phyloP scores from a whole-genome alignment of 129 eudicot species.

The Artemisia tridentata region DNA sequence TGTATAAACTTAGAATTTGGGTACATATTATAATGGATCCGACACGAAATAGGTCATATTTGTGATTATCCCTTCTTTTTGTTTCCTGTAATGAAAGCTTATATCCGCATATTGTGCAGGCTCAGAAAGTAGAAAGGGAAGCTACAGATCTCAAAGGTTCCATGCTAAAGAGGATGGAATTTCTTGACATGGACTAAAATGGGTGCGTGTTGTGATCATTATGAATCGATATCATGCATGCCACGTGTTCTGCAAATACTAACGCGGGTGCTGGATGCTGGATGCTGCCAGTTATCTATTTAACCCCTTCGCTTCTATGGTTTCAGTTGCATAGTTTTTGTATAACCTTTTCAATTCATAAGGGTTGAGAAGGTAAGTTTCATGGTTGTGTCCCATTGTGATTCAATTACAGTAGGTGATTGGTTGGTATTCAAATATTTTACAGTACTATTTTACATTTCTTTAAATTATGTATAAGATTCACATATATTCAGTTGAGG shows the following conservation, averaged over 20 bases:
- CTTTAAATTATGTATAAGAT: too few relatives aligned
- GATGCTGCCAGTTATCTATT: constrained; percentile 20
- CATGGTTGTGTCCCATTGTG: too few relatives aligned
- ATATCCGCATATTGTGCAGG: constrained; percentile 7
- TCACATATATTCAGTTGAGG: too few relatives aligned
- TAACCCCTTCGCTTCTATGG: not conserved
- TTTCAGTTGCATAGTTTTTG: constrained; percentile 21
- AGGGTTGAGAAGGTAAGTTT: too few relatives aligned
- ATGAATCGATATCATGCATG: constrained; percentile 15
- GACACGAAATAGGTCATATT: not conserved
- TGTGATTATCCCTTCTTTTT: not conserved
- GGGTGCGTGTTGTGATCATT: not conserved
- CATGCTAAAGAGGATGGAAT: constrained; percentile 41
- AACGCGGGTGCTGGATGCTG: constrained; percentile 44
- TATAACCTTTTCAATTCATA: not conserved
- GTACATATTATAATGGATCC: too few relatives aligned
- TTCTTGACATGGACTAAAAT: constrained; percentile 36
- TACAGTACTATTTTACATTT: too few relatives aligned
- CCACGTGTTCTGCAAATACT: constrained; percentile 60
- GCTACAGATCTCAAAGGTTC: constrained; percentile 37
- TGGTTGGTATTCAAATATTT: too few relatives aligned
- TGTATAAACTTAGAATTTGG: too few relatives aligned
- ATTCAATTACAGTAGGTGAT: too few relatives aligned
- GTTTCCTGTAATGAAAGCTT: not conserved
- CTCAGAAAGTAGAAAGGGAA: constrained; percentile 36